Base-by-base conservation (phyloP, 257 asterid species). In the Rubia yunnanensis region DNA sequence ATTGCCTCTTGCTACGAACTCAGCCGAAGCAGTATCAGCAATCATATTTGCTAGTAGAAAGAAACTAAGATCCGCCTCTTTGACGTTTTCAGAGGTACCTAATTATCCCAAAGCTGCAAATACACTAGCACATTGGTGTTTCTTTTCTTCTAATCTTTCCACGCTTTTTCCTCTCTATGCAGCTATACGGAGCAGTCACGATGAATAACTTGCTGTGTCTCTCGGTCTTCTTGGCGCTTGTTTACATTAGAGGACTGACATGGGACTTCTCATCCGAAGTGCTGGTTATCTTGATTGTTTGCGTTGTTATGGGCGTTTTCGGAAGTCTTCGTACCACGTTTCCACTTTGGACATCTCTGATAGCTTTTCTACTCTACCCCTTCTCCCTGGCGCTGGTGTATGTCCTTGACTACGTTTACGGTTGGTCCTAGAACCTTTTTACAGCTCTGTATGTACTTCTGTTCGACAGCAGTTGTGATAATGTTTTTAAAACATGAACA, bases 201-300 rank as follows among this genome's bases (percentile, higher is more conserved):
- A 92, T 89, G 97, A 92, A 92, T 84, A 89, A 89, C 34, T 81
- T 76, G 54, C 80, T 92, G 54, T 92, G 97, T 54, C 78, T 92
- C 10, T 87, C 99, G 0, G 99, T 92, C 54, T 92, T 89, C 80
- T 77, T 89, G 80, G 94, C 85, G 30, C 86, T 92, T 13, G 96
- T 92, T 48, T 89, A 89, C 35, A 57, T 27, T 0, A 66, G 99
- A 68, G 97, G 95, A 17, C 74, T 92, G 82, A 74, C 59, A 11
- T 92, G 99, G 99, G 84, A 89, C 82, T 92, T 92, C 84, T 87
- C 99, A 0, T 81, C 99, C 0, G 97, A 92, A 72, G 99, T 89
- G 78, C 78, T 92, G 38, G 94, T 89, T 14, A 89, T 92, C 49
- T 64, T 92, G 73, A 86, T 92, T 0, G 99, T 92, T 49, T 89